Evolutionary conservation across 2,329 filamentous ascomycete species (phyloP), one percentile per base, ranked within the genome.

Genomic region (Diaporthe nobilis): DNA sequence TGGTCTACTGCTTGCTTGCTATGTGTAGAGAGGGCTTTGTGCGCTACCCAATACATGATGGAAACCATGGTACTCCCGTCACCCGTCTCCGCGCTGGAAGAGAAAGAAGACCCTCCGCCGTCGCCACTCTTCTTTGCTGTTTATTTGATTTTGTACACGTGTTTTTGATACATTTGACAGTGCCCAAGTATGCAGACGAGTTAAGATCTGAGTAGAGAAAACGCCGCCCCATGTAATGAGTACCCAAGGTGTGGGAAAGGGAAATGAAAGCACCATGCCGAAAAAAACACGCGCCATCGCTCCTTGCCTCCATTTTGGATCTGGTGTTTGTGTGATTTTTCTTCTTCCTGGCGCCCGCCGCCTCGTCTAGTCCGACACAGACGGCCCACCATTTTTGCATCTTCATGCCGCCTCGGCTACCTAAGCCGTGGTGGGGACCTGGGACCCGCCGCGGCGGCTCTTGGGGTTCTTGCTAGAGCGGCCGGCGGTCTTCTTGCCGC

Each of bases 381-480:
- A 17, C 15, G 31, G 8, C 7, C 31, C 31, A 49, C 31, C 34
- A 61, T n/a, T 6, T 42, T 25, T 13, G 22, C 22, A 53, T 25
- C n/a, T 20, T 22, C 28, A 53, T 15, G 55, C 28, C 31, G 55
- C 55, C 49, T 42, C 20, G 49, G 47, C 61, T 6, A 13, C 28
- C 15, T 76, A 77, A 55, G 72, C 75, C 71, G 53, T 71, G 37
- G 76, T 63, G 28, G 71, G 65, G 49, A 75, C 76, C 49, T 75
- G 72, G 39, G 58, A 60, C 1, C 72, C 75, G 78, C 90, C 91
- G 78, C 86, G 87, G 39, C 88, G 87, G 71, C 86, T 84, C 31
- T 87, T 82, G 67, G 88, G 87, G 83, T 92, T 91, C 85, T 92
- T 92, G n/a, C 82, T 79, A 31, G 31, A 31, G 31, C 71, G 75